These are phyloP conservation scores for Xylaria multiplex DNA, from an alignment of 2,329 filamentous ascomycete genomes.

Conservation along the genomic window DNA sequence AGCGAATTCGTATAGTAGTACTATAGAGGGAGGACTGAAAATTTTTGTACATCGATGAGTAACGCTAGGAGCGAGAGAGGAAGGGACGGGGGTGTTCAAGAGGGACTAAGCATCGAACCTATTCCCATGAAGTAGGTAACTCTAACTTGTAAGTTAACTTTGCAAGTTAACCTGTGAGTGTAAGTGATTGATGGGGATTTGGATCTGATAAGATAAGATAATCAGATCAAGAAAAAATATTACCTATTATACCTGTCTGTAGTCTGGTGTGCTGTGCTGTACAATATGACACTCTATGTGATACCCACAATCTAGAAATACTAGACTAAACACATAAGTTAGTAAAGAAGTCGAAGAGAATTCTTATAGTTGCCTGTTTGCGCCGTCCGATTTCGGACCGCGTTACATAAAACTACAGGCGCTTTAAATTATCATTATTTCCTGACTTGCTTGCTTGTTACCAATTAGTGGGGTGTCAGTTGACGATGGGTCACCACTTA, in stretches of 20 bases:
- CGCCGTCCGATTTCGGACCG: constrained; percentile 24
- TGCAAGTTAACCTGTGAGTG: neutral
- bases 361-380: neutral
- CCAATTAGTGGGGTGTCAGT: neutral
- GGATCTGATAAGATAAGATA: constrained; percentile 41
- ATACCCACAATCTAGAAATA: constrained; percentile 1
- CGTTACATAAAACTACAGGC: neutral
- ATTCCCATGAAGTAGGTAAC: too few species aligned
- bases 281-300: neutral
- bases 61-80: constrained; percentile 4
- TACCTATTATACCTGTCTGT: neutral
- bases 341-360: constrained; percentile 7
- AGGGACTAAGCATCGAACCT: too few species aligned
- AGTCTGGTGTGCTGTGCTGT: too few species aligned
- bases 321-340: neutral
- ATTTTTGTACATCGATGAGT: constrained; percentile 6
- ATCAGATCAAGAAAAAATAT: neutral
- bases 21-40: constrained; percentile 1
- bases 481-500: too few species aligned
- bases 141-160: too few species aligned
- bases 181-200: constrained; percentile 27
- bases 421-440: neutral
- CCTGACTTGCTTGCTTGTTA: too few species aligned
- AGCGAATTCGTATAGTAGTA: neutral
- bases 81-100: neutral